Conservation (phyloP, 805 yeast species). For the Yarrowia sp. region DNA sequence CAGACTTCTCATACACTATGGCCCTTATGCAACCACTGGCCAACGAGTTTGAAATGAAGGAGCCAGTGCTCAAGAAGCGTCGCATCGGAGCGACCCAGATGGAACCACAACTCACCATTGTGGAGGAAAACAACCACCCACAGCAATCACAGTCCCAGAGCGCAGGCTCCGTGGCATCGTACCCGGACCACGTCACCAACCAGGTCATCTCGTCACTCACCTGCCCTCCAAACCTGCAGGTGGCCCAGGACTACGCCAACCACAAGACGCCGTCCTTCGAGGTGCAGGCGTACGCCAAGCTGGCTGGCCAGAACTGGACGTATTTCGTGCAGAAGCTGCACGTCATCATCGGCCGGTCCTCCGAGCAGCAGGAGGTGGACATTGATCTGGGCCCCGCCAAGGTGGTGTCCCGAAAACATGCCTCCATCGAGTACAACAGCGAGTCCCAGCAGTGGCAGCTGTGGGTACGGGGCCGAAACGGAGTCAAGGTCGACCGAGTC, state of each 20-base stretch:
- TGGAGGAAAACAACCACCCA: neutral
- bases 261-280: conserved; percentile 51
- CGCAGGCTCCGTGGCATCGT: neutral
- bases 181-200: conserved; percentile 56
- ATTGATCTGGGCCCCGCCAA: conserved; percentile 96
- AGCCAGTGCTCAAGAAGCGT: conserved; percentile 7
- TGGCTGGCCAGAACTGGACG: conserved; percentile 92
- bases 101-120: conserved; percentile 2
- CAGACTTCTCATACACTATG: neutral
- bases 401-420: conserved; percentile 92
- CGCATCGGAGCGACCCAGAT: conserved; percentile 16
- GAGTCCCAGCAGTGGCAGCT: conserved; percentile 82
- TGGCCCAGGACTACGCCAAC: conserved; percentile 68
- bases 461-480: conserved; percentile 81
- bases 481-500: conserved; percentile 82
- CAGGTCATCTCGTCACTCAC: conserved; percentile 68
- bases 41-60: conserved; percentile 10
- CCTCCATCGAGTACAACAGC: conserved; percentile 72
- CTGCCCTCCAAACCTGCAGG: conserved; percentile 76
- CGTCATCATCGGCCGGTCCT: conserved; percentile 73
- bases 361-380: conserved; percentile 45
- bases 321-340: conserved; percentile 78
- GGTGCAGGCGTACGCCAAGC: conserved; percentile 97
- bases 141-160: neutral
- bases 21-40: conserved; percentile 16